Evolutionary conservation across 73 alveolate species (phyloP), one percentile per base, ranked within the genome.

Genomic region (Paraurostyla sp.): DNA sequence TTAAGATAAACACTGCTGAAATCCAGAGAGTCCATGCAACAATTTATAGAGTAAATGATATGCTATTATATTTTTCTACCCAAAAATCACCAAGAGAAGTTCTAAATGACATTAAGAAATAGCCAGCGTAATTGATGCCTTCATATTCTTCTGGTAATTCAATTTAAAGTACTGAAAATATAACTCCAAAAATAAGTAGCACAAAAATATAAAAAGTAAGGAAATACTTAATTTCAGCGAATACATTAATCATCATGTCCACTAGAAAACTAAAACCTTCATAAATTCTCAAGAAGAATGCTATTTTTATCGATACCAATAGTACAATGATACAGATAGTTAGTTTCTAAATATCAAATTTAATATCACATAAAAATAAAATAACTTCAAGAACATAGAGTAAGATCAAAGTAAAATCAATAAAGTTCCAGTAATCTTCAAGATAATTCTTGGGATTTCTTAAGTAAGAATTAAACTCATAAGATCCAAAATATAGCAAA

Each of bases 251-350:
- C 7, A 69, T 3, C 85, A 69, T 69, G 16, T 6, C 16, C 16
- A 69, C 85, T 27, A 69, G 49, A 33, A 36, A 69, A 23, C 85
- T 42, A 38, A 69, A 69, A 16, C 85, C 85, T 16, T 36, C 69
- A 15, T 9, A 69, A 69, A 69, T 69, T 18, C 85, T 36, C 65
- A 69, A 3, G 36, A 69, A 69, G 36, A 9, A 69, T 32, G 25
- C 2, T 9, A 43, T 4, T 43, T 69, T 69, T 2, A 69, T 36
- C 11, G 40, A 41, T 4, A 20, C 40, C 20, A 69, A 40, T 7
- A 69, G 22, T 36, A 69, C 25, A 15, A 69, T 33, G 18, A 41
- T 7, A 33, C 18, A 7, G 36, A 35, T 9, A 7, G 80, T 4
- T 18, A 36, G 11, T 69, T 22, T 33, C 29, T 11, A 22, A 4